Evolutionary conservation across 768 basidiomycete genomes (phyloP).

Genomic region (Xanthoconium stramineum): DNA sequence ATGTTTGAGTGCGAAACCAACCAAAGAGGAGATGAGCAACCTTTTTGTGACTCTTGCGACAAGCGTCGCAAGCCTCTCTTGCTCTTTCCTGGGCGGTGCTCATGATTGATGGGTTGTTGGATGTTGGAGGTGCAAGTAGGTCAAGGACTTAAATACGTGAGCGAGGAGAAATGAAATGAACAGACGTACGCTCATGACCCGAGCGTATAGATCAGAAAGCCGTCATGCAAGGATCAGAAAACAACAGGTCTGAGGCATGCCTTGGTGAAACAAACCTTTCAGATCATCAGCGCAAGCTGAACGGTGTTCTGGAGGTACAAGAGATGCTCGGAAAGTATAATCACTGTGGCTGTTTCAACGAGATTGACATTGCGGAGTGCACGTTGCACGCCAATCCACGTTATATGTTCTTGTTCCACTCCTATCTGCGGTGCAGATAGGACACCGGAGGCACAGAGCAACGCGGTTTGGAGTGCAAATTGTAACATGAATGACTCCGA

Average conservation of each 20-base stretch:
- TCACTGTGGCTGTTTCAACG: neutral
- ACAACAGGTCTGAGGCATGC: neutral
- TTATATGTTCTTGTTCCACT: slow-evolving; percentile 11
- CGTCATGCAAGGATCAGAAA: slow-evolving; percentile 8
- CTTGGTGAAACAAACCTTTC: slow-evolving; percentile 8
- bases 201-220: slow-evolving; percentile 8
- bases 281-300: slow-evolving; percentile 16
- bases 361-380: slow-evolving; percentile 14
- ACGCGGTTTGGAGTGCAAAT: slow-evolving; percentile 8
- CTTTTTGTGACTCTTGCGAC: slow-evolving; percentile 26
- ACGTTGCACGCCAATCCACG: slow-evolving; percentile 25
- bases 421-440: slow-evolving; percentile 12
- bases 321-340: slow-evolving; percentile 3
- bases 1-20: neutral
- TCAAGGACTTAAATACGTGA: slow-evolving; percentile 20
- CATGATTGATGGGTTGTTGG: slow-evolving; percentile 14
- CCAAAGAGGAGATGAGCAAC: slow-evolving; percentile 1
- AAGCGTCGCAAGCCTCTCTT: slow-evolving; percentile 23
- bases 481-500: slow-evolving; percentile 18
- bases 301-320: neutral
- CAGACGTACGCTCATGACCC: slow-evolving; percentile 6
- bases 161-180: slow-evolving; percentile 7
- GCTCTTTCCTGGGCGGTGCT: slow-evolving; percentile 21
- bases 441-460: slow-evolving; percentile 8
- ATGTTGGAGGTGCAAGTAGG: neutral